These are phyloP conservation scores for Arabidopsis arenosa DNA, from an alignment of 345 rosid genomes.

Conservation along the genomic window DNA sequence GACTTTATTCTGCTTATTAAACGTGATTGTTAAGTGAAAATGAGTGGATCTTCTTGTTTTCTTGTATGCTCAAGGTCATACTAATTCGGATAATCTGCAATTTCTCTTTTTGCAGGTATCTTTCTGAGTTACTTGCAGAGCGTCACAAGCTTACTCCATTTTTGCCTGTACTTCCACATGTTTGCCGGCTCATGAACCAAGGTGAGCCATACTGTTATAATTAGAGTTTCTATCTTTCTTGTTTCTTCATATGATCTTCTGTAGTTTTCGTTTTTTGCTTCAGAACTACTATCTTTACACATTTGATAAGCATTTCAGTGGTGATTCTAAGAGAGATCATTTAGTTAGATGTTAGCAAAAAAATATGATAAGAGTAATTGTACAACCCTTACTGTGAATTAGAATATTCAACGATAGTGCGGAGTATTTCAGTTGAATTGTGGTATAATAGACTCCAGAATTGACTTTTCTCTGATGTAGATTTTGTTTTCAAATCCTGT, in stretches of 20 bases:
- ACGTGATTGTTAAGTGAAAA: conserved; percentile 5
- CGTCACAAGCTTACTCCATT: conserved; percentile 79
- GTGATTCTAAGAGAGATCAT: background rate
- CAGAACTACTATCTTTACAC: background rate
- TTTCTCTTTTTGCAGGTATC: conserved; percentile 61
- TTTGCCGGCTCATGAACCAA: conserved; percentile 74
- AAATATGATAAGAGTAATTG: background rate
- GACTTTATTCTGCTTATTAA: background rate
- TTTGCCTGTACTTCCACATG: conserved; percentile 71
- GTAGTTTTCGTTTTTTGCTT: conserved; percentile 10
- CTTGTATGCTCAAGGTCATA: conserved; percentile 29
- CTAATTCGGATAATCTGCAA: conserved; percentile 18
- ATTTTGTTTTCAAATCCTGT: background rate
- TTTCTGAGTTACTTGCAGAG: conserved; percentile 78
- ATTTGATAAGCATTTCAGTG: conserved; percentile 17
- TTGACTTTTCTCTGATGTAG: conserved; percentile 1
- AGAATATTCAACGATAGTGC: background rate
- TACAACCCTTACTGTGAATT: too few relatives aligned
- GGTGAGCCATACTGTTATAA: conserved; percentile 56
- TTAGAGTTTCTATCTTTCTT: conserved; percentile 22
- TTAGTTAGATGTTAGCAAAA: conserved; percentile 26
- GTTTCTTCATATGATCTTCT: conserved; percentile 16
- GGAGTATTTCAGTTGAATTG: conserved; percentile 6
- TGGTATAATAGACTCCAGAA: conserved; percentile 19
- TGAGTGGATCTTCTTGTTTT: conserved; percentile 9